phyloP scores from a whole-genome alignment of 768 basidiomycete species.

The Trametes cinnabarina region DNA sequence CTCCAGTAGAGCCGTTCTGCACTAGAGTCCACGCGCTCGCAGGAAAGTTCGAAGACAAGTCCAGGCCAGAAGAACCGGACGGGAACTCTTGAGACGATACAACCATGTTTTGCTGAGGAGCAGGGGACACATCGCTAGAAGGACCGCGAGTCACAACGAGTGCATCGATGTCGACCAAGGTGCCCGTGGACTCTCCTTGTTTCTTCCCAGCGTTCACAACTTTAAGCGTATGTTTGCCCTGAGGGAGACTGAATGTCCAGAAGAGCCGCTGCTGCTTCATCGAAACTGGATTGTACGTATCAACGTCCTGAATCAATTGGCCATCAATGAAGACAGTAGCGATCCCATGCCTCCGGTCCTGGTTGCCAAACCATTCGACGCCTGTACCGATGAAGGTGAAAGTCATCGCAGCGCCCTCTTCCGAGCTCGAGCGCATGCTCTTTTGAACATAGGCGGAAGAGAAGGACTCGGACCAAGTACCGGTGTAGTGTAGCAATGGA shows the following conservation, averaged over 20 bases:
- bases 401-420: conserved; percentile 46
- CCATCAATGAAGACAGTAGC: conserved; percentile 62
- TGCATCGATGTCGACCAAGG: conserved; percentile 57
- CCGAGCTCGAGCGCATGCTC: conserved; percentile 49
- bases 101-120: neutral
- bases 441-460: conserved; percentile 50
- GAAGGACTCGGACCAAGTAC: conserved; percentile 55
- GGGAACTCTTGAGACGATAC: conserved; percentile 5
- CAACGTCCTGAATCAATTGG: conserved; percentile 40
- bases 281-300: conserved; percentile 40
- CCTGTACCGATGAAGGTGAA: conserved; percentile 73
- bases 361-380: conserved; percentile 75
- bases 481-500: conserved; percentile 60
- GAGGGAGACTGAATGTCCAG: conserved; percentile 52
- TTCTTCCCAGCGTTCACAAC: conserved; percentile 54
- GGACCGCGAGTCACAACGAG: conserved; percentile 58
- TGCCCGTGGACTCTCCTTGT: conserved; percentile 33
- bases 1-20: conserved; percentile 70
- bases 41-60: conserved; percentile 9
- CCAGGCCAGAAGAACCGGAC: conserved; percentile 20
- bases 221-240: conserved; percentile 58
- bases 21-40: conserved; percentile 50
- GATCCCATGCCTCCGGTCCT: conserved; percentile 51
- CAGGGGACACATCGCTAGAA: neutral
- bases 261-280: conserved; percentile 62